A percentile compares a stretch with the other conserved stretches of the same genome.
These are phyloP conservation scores for Cupressus sempervirens DNA, from an alignment of 75 land plant species.

Conservation along the genomic window DNA sequence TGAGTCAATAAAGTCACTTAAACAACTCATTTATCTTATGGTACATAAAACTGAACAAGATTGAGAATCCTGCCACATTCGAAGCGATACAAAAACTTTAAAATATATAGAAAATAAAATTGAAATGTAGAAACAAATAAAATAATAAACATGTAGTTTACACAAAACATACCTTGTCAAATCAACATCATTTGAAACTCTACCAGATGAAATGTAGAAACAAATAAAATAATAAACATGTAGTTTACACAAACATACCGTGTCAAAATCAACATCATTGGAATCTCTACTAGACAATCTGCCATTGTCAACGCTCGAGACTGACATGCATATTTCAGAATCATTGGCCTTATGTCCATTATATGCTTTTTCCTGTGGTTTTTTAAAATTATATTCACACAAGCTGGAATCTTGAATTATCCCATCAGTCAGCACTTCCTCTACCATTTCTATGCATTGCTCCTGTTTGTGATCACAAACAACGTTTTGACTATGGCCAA, in stretches of 20 bases:
- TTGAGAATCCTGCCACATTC: background rate
- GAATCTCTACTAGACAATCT: background rate
- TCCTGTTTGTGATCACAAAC: slow-evolving; percentile 5
- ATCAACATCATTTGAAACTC: slow-evolving; percentile 1
- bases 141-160: background rate
- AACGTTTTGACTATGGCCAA: background rate
- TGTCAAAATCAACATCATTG: background rate
- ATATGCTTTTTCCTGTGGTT: background rate
- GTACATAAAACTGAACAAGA: background rate
- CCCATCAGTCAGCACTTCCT: background rate
- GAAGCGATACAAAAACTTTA: background rate
- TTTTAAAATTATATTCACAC: background rate
- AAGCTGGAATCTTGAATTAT: background rate
- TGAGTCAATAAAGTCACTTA: background rate
- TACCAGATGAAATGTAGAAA: background rate
- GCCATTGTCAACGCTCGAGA: background rate
- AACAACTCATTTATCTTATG: background rate
- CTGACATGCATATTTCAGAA: background rate
- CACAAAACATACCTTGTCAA: background rate
- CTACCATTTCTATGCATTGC: background rate
- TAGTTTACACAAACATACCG: background rate
- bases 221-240: slow-evolving; percentile 3
- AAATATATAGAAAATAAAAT: background rate
- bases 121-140: background rate
- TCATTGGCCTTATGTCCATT: background rate